Conservation (phyloP, 192 early-diverging fungal species). For the Kappamyces sp. region DNA sequence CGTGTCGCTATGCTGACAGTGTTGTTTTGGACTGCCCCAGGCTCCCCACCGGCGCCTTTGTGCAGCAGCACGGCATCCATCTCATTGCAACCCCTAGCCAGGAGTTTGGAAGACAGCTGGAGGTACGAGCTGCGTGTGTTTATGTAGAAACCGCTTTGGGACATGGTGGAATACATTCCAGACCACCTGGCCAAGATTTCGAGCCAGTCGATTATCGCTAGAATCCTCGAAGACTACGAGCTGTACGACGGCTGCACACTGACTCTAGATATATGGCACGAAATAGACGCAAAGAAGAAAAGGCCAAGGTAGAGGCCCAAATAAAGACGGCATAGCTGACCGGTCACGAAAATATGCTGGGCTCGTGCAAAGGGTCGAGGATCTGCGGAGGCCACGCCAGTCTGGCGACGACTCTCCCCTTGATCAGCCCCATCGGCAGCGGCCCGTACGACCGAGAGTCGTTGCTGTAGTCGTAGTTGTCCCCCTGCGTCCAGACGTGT, state of each 20-base stretch:
- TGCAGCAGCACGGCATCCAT: constrained; percentile 77
- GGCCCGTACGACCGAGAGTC: constrained; percentile 89
- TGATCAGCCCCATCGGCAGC: constrained; percentile 71
- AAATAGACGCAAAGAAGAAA: constrained; percentile 46
- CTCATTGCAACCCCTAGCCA: constrained; percentile 73
- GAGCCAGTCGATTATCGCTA: constrained; percentile 78
- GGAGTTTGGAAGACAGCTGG: constrained; percentile 57
- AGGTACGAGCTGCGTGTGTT: constrained; percentile 69
- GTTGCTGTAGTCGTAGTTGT: constrained; percentile 84
- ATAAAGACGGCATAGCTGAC: constrained; percentile 18
- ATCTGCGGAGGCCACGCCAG: constrained; percentile 23
- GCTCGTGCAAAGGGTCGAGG: not conserved
- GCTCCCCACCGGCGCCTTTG: constrained; percentile 78
- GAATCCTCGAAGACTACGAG: constrained; percentile 82
- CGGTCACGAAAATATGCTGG: too few species aligned
- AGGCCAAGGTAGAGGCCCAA: constrained; percentile 34
- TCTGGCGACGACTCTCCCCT: constrained; percentile 68
- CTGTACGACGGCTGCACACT: constrained; percentile 45
- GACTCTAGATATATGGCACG: constrained; percentile 33
- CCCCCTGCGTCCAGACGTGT: constrained; percentile 88
- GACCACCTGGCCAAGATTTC: constrained; percentile 59
- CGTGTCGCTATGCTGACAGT: constrained; percentile 90
- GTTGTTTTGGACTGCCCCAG: constrained; percentile 90
- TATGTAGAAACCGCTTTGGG: constrained; percentile 2
- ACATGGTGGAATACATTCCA: constrained; percentile 1